These are phyloP conservation scores for Baorangia bicolor DNA, from an alignment of 768 basidiomycete genomes.

Conservation along the genomic window DNA sequence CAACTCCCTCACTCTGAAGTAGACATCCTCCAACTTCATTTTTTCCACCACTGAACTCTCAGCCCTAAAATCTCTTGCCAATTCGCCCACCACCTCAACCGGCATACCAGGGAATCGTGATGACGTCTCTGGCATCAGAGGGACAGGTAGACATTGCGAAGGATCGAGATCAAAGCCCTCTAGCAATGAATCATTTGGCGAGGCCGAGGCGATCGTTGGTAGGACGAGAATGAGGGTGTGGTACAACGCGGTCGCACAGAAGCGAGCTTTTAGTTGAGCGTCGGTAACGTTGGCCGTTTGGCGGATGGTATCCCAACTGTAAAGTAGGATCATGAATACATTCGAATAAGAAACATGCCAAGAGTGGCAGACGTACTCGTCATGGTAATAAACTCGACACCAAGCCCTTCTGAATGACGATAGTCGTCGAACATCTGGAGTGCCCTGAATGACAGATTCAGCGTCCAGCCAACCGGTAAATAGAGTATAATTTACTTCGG, in stretches of 20 bases:
- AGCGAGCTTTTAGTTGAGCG: slow-evolving; percentile 67
- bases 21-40: slow-evolving; percentile 56
- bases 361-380: slow-evolving; percentile 61
- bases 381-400: slow-evolving; percentile 85
- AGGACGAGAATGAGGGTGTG: slow-evolving; percentile 55
- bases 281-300: slow-evolving; percentile 77
- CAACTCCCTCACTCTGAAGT: slow-evolving; percentile 61
- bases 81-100: slow-evolving; percentile 57
- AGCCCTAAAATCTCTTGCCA: slow-evolving; percentile 57
- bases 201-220: slow-evolving; percentile 26
- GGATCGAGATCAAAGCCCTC: slow-evolving; percentile 56
- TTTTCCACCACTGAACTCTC: slow-evolving; percentile 62
- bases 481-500: slow-evolving; percentile 40
- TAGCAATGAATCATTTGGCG: slow-evolving; percentile 36
- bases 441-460: slow-evolving; percentile 41
- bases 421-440: slow-evolving; percentile 67
- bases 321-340: not conserved
- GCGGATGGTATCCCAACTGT: slow-evolving; percentile 76
- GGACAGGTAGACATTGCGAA: slow-evolving; percentile 55
- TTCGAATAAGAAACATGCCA: not conserved
- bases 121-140: slow-evolving; percentile 56
- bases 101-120: slow-evolving; percentile 77
- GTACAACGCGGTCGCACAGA: slow-evolving; percentile 74
- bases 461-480: not conserved
- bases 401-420: slow-evolving; percentile 77